Evolutionary conservation across 805 yeast genomes (phyloP).

Genomic region (Nakazawaea ambrosiae): DNA sequence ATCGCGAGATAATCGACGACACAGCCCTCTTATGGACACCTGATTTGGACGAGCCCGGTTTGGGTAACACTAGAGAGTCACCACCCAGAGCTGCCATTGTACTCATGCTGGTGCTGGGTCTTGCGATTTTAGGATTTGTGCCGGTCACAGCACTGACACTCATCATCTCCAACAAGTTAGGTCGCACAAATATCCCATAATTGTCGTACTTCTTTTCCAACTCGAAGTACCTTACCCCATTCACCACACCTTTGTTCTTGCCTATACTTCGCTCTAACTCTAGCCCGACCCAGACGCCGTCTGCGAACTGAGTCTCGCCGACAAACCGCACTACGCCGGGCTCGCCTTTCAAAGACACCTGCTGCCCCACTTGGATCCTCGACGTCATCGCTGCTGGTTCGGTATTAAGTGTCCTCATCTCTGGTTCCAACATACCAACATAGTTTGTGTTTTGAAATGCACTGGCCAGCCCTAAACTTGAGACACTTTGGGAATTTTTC

Average conservation of each 20-base stretch:
- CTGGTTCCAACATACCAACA: too few relatives aligned
- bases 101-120: too few relatives aligned
- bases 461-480: too few relatives aligned
- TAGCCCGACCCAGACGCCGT: conserved; percentile 51
- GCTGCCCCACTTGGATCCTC: conserved; percentile 16
- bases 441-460: too few relatives aligned
- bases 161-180: conserved; percentile 20
- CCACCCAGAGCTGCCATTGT: neutral
- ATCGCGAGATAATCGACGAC: neutral
- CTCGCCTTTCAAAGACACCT: conserved; percentile 30
- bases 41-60: neutral
- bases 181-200: conserved; percentile 45
- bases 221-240: conserved; percentile 36
- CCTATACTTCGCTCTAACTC: conserved; percentile 35
- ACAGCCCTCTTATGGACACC: neutral
- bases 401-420: conserved; percentile 7
- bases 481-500: too few relatives aligned
- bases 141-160: neutral
- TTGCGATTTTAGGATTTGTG: too few relatives aligned
- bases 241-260: conserved; percentile 42
- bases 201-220: conserved; percentile 23
- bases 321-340: conserved; percentile 40
- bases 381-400: too few relatives aligned
- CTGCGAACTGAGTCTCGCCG: conserved; percentile 52
- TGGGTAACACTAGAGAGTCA: neutral